phyloP scores from a whole-genome alignment of 257 asterid species.

The Asclepias syriaca region DNA sequence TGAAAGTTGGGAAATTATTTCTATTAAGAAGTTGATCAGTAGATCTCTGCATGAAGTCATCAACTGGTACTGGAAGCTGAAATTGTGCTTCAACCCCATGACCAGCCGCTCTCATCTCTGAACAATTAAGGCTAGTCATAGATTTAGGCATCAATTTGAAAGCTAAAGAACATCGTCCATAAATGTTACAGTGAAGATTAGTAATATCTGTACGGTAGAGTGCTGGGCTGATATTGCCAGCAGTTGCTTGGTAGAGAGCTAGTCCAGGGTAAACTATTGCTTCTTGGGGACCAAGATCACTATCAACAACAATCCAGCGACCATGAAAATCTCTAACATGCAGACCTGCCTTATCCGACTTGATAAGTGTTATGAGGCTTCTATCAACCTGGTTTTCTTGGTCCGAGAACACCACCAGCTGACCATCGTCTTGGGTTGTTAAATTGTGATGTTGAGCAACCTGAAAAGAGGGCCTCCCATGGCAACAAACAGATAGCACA shows the following conservation, averaged over 20 bases:
- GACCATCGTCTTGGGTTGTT: constrained; percentile 73
- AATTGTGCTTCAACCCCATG: constrained; percentile 93
- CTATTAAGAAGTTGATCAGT: constrained; percentile 78
- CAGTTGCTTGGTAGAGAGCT: constrained; percentile 93
- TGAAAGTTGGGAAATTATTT: constrained; percentile 48
- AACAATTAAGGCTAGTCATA: constrained; percentile 73
- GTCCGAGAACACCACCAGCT: constrained; percentile 66
- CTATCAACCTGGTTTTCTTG: constrained; percentile 79
- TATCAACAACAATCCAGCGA: constrained; percentile 83
- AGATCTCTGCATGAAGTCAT: constrained; percentile 93
- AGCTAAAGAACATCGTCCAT: constrained; percentile 74
- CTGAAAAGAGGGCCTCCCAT: constrained; percentile 85
- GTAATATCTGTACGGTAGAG: constrained; percentile 55
- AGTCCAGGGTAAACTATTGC: constrained; percentile 87
- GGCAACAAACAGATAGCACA: constrained; percentile 70
- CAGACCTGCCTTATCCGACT: constrained; percentile 79
- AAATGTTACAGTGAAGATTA: constrained; percentile 55
- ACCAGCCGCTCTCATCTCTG: constrained; percentile 98
- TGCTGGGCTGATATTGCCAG: constrained; percentile 87
- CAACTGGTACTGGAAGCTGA: constrained; percentile 87
- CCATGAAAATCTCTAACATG: constrained; percentile 87
- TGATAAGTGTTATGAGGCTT: constrained; percentile 69
- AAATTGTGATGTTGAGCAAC: constrained; percentile 76
- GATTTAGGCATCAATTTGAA: constrained; percentile 96
- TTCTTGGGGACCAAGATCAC: constrained; percentile 94